Evolutionary conservation across 495 filamentous ascomycete species (phyloP), one percentile per base, ranked within the genome.

Genomic region (Parmelia sp.): DNA sequence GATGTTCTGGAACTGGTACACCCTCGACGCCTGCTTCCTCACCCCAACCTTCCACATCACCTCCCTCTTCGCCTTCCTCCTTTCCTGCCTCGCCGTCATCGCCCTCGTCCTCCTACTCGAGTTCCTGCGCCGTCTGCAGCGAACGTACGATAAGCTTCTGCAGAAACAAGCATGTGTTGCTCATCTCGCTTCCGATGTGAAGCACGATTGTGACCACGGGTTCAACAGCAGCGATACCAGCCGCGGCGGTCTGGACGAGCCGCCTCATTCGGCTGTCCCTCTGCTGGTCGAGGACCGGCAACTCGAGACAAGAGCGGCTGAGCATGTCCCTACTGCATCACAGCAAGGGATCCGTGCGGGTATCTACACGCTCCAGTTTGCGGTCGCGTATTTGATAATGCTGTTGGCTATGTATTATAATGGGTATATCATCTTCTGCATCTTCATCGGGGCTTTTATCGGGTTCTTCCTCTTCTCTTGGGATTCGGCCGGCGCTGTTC

Each of bases 1-100:
- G 61, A 92, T 90, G 88, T 73, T 90, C 3, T 90, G 87, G 88
- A 90, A 92, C 69, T 90, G 88, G 88, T 75, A 86, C 65, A 88
- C 84, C 0, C 74, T 90, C 40, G 83, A 89, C 72, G 70, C 85
- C 2, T 92, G 66, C 73, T 90, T 92, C 75, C 75, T 92, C 66
- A 78, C 86, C 11, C 66, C 69, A 14, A 74, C 78, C 14, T 92
- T 88, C 88, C 86, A 86, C 61, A 80, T 90, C 65, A 82, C 72
- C 19, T 86, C 84, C 0, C 66, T 60, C 0, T 82, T 79, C 62
- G 84, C 82, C 72, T 90, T 92, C 66, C 86, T 85, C 15, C 87
- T 83, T 29, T 83, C 83, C 47, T 91, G 89, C 73, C 87, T 92
- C 69, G 87, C 86, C 31, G 82, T 86, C 27, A 77, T 88, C 65